Percentiles rank a stretch among this genome's conserved stretches.
These are phyloP conservation scores for Cylindrodendrum hubeiense DNA, from an alignment of 2,329 filamentous ascomycete genomes.

Conservation along the genomic window DNA sequence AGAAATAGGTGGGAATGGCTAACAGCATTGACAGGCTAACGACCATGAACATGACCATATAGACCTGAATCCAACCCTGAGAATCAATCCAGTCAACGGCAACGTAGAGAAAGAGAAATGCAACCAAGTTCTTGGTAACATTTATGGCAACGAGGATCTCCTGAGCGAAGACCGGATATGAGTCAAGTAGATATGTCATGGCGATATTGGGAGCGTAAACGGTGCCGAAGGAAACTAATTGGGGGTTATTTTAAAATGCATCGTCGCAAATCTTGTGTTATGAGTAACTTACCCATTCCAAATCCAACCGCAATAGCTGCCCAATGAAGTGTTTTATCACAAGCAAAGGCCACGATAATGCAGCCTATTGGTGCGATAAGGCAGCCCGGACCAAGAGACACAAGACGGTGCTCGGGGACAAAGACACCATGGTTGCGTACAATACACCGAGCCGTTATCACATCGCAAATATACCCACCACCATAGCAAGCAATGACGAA, in stretches of 20 bases:
- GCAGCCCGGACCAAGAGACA: not conserved
- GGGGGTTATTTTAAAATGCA: not conserved
- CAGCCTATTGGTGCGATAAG: conserved; percentile 6
- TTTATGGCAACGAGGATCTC: conserved; percentile 13
- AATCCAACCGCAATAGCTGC: conserved; percentile 6
- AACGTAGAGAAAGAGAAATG: conserved; percentile 10
- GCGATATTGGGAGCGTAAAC: conserved; percentile 12
- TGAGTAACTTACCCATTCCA: conserved; percentile 3
- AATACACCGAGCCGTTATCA: conserved; percentile 12
- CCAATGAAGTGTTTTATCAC: conserved; percentile 6
- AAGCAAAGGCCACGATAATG: conserved; percentile 3
- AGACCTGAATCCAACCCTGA: conserved; percentile 15
- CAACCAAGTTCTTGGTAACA: conserved; percentile 6
- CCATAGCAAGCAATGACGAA: conserved; percentile 13
- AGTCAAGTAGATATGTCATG: conserved; percentile 14
- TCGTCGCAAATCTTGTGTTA: not conserved
- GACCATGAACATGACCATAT: conserved; percentile 15
- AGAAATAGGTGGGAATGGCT: conserved; percentile 6
- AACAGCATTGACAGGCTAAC: conserved; percentile 2
- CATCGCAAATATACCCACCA: conserved; percentile 6
- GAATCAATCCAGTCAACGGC: conserved; percentile 1
- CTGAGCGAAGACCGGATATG: conserved; percentile 5
- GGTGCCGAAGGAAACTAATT: conserved; percentile 8
- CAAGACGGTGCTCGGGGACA: conserved; percentile 2
- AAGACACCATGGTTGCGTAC: conserved; percentile 1